These are phyloP conservation scores for Mortierella hygrophila DNA, from an alignment of 192 early-diverging fungal genomes.

Conservation along the genomic window DNA sequence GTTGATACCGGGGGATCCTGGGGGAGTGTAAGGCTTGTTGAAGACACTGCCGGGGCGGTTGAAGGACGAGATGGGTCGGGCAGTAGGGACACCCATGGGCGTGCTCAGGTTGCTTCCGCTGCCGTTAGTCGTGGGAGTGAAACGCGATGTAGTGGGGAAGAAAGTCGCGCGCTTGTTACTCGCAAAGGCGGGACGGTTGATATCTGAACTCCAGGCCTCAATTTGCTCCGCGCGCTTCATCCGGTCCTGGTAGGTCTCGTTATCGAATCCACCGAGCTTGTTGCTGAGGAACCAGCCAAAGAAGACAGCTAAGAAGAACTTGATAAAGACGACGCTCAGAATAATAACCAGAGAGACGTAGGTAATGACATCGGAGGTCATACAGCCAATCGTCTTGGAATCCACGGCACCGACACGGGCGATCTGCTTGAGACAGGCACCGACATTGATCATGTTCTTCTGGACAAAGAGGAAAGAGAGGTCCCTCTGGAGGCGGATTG, in stretches of 20 bases:
- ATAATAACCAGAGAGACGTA: conserved; percentile 81
- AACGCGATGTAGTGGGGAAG: conserved; percentile 40
- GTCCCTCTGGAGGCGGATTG: conserved; percentile 43
- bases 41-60: conserved; percentile 34
- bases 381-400: conserved; percentile 82
- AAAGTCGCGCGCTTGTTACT: conserved; percentile 39
- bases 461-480: conserved; percentile 51
- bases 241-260: conserved; percentile 74
- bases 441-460: conserved; percentile 60
- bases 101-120: conserved; percentile 8
- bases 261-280: conserved; percentile 79
- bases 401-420: conserved; percentile 84
- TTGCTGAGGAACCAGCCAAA: conserved; percentile 88
- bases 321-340: conserved; percentile 72
- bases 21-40: conserved; percentile 47
- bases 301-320: conserved; percentile 81
- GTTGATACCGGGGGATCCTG: conserved; percentile 42
- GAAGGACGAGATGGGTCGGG: conserved; percentile 40
- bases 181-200: conserved; percentile 62
- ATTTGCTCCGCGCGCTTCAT: conserved; percentile 78
- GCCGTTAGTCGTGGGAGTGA: conserved; percentile 28
- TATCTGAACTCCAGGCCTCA: conserved; percentile 82
- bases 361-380: conserved; percentile 80
- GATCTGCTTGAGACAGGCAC: conserved; percentile 78
- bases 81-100: conserved; percentile 15